Evolutionary conservation across 148 eudicot species (phyloP), one percentile per base, ranked within the genome.

Genomic region (Polygonum maritimum): DNA sequence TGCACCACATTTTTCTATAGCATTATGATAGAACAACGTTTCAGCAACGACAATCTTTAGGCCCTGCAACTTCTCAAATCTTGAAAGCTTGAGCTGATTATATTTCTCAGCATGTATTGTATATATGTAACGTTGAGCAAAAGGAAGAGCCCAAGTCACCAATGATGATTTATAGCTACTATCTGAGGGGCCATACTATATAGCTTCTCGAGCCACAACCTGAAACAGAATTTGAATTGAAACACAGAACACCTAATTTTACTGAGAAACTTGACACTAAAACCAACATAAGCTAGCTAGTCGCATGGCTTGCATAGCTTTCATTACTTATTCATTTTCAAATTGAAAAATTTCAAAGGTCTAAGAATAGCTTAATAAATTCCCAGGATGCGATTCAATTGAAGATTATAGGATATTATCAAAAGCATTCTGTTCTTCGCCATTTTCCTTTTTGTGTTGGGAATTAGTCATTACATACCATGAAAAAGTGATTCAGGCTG

Each of bases 161-260:
- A 95, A 78, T 49, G 89, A 85, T 69, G 84, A 79, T 78, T 84
- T 87, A 51, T 81, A 87, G 74, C 87, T 84, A 82, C 76, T 80
- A 81, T 90, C 92, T 45, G 84, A 83, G 65, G 82, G 82, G 54
- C 96, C 94, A 75, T 87, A 83, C 76, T 83, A 86, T 75, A 95
- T 88, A 57, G 97, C 89, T 86, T 95, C 97, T 73, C 92, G 99
- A 79, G 89, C 82, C 65, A 89, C 88, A 77, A 95, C 86, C 98
- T 94, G 86, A 83, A 83, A 31, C 19, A 36, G n/a, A 36, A 36
- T 67, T 14, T 67, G 44, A 19, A 67, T 54, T 35, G 15, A 36
- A 58, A 63, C 21, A 60, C 40, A 76, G 69, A 16, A 33, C 18
- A 13, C 8, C 26, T 21, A 38, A 31, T 13, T 60, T 60, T 22